Conservation (phyloP, 148 eudicot genomes). For the Rhododendron williamsianum region DNA sequence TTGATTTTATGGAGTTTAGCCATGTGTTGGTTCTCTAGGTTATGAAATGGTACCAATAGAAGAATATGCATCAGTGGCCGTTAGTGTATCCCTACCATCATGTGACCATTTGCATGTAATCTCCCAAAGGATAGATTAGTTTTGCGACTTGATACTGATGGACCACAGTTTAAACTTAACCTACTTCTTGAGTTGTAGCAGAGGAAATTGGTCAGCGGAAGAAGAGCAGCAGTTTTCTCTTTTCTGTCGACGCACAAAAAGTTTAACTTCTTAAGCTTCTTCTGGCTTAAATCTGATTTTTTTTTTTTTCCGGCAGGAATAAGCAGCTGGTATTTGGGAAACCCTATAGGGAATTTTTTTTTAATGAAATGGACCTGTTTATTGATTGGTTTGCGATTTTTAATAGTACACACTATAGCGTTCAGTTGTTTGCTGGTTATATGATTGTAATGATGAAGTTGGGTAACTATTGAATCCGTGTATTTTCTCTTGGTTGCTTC, state of each 20-base stretch:
- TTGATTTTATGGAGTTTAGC: background rate
- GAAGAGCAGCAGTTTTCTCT: background rate
- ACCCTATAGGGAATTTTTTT: background rate
- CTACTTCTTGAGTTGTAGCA: background rate
- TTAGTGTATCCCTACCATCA: background rate
- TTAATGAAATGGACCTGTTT: background rate
- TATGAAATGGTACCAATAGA: background rate
- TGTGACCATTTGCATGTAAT: background rate
- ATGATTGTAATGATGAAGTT: background rate
- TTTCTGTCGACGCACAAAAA: background rate
- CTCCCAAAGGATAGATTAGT: background rate
- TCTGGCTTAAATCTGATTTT: background rate
- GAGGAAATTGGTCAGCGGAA: background rate
- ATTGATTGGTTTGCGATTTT: background rate
- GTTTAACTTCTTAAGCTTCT: background rate
- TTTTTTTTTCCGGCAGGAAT: background rate
- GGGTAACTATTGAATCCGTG: background rate
- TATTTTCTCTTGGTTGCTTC: background rate
- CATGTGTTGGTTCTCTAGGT: background rate
- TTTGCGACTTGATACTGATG: background rate
- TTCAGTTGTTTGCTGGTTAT: background rate
- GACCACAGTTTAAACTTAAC: background rate
- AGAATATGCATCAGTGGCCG: background rate
- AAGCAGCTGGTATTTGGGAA: background rate
- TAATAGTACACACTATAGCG: background rate